Conservation (phyloP, 2,329 filamentous ascomycete species). For the Aspergillus pseudoglaucus region DNA sequence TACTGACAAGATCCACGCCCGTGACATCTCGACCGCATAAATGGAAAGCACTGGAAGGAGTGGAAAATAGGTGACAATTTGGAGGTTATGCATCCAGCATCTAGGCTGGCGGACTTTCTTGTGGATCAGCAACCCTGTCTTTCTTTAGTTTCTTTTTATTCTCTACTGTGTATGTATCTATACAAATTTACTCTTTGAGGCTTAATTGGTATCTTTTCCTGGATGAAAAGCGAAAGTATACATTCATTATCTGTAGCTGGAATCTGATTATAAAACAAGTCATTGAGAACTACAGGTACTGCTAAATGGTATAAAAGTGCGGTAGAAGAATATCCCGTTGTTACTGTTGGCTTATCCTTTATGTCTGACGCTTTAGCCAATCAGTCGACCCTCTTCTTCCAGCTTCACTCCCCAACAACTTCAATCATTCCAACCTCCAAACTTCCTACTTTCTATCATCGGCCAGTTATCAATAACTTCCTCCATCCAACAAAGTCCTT, state of each 20-base stretch:
- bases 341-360: no score
- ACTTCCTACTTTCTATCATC: no score
- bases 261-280: no score
- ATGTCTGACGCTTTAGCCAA: no score
- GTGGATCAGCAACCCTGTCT: slow-evolving; percentile 13
- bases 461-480: no score
- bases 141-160: slow-evolving; percentile 6
- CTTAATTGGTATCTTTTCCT: not conserved
- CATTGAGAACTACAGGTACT: no score
- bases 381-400: no score
- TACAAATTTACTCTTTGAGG: slow-evolving; percentile 3
- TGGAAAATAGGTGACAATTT: not conserved
- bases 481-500: not conserved
- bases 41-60: not conserved
- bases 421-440: no score
- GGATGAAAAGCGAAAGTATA: not conserved
- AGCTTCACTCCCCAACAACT: no score
- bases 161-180: slow-evolving; percentile 7
- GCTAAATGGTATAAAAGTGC: no score
- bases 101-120: slow-evolving; percentile 7
- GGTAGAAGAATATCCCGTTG: no score
- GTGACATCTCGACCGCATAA: slow-evolving; percentile 20
- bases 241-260: not conserved
- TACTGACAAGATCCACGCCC: slow-evolving; percentile 27
- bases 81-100: slow-evolving; percentile 1